Evolutionary conservation across 495 filamentous ascomycete genomes (phyloP).

Genomic region (Lindgomyces ingoldianus): DNA sequence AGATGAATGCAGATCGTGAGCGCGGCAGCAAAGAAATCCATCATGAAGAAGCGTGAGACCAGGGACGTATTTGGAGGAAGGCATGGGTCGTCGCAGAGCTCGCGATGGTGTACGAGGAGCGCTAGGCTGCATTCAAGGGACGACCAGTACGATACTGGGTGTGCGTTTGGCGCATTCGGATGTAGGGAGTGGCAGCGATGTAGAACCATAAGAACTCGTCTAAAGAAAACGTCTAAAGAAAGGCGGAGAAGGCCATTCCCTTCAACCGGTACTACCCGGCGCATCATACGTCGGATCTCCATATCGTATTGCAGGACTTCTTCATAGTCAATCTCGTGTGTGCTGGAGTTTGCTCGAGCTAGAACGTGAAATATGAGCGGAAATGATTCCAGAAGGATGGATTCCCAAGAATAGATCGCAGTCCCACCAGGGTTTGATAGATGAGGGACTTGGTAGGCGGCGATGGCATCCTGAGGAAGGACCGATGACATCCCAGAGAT

Average conservation of each 20-base stretch:
- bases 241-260: background rate
- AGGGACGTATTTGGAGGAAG: background rate
- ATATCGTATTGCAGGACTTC: conserved; percentile 15
- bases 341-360: background rate
- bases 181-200: conserved; percentile 10
- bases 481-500: conserved; percentile 15
- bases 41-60: conserved; percentile 3
- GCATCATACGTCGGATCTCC: conserved; percentile 2
- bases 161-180: background rate
- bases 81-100: background rate
- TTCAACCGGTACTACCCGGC: background rate
- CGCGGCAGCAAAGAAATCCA: conserved; percentile 16
- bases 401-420: conserved; percentile 3
- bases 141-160: conserved; percentile 20
- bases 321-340: conserved; percentile 1
- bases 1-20: conserved; percentile 13
- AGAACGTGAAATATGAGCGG: conserved; percentile 9
- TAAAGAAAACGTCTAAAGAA: conserved; percentile 15
- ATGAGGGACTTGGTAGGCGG: background rate
- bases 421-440: too few relatives aligned
- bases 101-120: conserved; percentile 9
- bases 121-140: conserved; percentile 23
- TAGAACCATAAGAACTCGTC: conserved; percentile 7
- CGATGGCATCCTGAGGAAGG: background rate
- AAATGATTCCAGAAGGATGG: conserved; percentile 1